phyloP scores from a whole-genome alignment of 176 grass and related monocot species.

The Carex pumila region DNA sequence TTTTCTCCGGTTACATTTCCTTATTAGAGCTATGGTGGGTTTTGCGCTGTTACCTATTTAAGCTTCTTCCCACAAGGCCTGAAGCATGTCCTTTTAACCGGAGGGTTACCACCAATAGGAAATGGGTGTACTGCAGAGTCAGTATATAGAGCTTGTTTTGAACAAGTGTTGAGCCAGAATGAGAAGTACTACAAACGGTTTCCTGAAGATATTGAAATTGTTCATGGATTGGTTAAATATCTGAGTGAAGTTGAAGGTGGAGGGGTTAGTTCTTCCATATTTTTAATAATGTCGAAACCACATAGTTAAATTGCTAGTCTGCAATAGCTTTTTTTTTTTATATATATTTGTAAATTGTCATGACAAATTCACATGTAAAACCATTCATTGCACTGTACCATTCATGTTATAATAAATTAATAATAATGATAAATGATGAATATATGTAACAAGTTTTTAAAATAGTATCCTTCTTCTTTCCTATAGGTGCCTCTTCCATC shows the following conservation, averaged over 20 bases:
- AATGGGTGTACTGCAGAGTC: conserved; percentile 59
- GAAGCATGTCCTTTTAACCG: conserved; percentile 82
- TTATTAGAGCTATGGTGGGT: conserved; percentile 83
- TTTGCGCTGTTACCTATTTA: conserved; percentile 95
- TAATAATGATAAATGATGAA: neutral
- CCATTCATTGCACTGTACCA: neutral
- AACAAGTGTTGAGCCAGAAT: conserved; percentile 79
- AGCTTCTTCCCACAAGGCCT: conserved; percentile 94
- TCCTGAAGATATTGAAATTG: conserved; percentile 66
- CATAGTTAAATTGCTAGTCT: neutral
- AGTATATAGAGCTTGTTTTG: conserved; percentile 82
- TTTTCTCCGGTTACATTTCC: neutral
- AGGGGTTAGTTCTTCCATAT: conserved; percentile 50
- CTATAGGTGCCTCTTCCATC: conserved; percentile 77
- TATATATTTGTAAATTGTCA: neutral
- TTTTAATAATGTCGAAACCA: neutral
- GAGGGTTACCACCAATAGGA: conserved; percentile 79
- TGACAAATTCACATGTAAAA: neutral
- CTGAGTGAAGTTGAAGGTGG: conserved; percentile 65
- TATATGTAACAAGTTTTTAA: neutral
- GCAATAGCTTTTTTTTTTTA: neutral
- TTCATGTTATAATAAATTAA: neutral
- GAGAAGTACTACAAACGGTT: conserved; percentile 88
- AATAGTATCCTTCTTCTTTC: conserved; percentile 13
- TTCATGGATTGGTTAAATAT: conserved; percentile 68